These are phyloP conservation scores for Trichoderma sp. DNA, from an alignment of 2,329 filamentous ascomycete species.

Conservation along the genomic window DNA sequence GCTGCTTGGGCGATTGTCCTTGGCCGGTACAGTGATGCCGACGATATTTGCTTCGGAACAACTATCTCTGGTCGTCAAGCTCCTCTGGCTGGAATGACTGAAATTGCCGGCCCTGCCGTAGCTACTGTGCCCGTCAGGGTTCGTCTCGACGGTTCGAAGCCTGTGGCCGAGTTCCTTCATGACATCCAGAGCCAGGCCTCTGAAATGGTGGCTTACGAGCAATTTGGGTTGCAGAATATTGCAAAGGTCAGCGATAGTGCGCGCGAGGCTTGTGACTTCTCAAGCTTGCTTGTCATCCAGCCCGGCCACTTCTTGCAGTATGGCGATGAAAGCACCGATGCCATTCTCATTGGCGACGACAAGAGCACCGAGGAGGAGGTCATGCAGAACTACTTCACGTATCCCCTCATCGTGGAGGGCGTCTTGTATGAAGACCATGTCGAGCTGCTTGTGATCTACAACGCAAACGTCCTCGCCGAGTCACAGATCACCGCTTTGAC, in stretches of 20 bases:
- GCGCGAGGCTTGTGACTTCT: conserved; percentile 34
- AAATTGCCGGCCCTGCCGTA: conserved; percentile 38
- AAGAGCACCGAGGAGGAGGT: not conserved
- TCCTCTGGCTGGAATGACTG: conserved; percentile 34
- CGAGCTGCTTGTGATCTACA: conserved; percentile 13
- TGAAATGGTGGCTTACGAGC: conserved; percentile 29
- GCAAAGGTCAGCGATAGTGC: conserved; percentile 29
- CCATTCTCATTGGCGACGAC: not conserved
- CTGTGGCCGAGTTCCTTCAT: conserved; percentile 31
- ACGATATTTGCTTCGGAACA: conserved; percentile 36
- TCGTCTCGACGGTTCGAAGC: conserved; percentile 20
- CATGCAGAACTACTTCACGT: conserved; percentile 22
- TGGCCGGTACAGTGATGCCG: conserved; percentile 30
- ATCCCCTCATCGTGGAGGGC: conserved; percentile 21
- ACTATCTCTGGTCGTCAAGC: conserved; percentile 38
- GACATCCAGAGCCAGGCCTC: conserved; percentile 14
- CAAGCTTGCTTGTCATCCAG: conserved; percentile 37
- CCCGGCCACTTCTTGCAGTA: conserved; percentile 21
- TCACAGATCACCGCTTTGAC: conserved; percentile 7
- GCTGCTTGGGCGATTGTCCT: conserved; percentile 37
- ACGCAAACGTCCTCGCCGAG: conserved; percentile 8
- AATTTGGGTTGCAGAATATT: conserved; percentile 34
- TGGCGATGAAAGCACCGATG: not conserved
- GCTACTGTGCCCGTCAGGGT: conserved; percentile 38
- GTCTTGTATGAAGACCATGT: conserved; percentile 11